Evolutionary conservation across 495 filamentous ascomycete species (phyloP).

Genomic region (Hypomontagnella submonticulosa): DNA sequence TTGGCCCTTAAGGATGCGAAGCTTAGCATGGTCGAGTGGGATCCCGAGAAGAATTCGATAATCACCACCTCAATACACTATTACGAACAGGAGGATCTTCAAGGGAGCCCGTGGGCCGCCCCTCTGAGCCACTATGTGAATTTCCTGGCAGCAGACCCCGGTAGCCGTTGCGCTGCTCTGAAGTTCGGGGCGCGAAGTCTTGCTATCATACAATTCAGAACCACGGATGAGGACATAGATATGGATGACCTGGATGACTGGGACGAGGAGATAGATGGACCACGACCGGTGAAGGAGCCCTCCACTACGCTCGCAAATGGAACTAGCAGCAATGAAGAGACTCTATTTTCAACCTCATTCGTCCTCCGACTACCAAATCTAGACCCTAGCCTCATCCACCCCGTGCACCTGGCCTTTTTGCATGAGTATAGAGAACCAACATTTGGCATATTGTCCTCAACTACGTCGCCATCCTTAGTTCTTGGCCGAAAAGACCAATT

Average conservation of each 20-base stretch:
- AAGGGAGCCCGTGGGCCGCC: conserved; percentile 77
- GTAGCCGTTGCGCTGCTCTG: conserved; percentile 89
- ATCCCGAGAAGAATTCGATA: conserved; percentile 78
- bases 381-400: conserved; percentile 86
- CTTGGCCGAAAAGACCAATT: conserved; percentile 86
- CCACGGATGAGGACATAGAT: conserved; percentile 86
- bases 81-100: conserved; percentile 92
- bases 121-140: conserved; percentile 75
- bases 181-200: conserved; percentile 90
- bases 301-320: conserved; percentile 62
- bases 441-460: conserved; percentile 90
- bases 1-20: conserved; percentile 90
- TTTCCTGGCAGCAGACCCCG: conserved; percentile 87
- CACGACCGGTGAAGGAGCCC: conserved; percentile 58
- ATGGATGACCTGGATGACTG: conserved; percentile 93
- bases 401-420: conserved; percentile 91
- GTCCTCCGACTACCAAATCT: conserved; percentile 85
- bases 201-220: conserved; percentile 92
- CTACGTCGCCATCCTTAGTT: conserved; percentile 73
- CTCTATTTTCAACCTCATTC: conserved; percentile 90
- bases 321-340: conserved; percentile 67
- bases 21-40: conserved; percentile 93
- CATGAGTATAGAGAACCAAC: conserved; percentile 98
- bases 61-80: conserved; percentile 95
- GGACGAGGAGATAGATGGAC: conserved; percentile 79